Evolutionary conservation across 495 filamentous ascomycete species (phyloP).

Genomic region (Hypoxylon cercidicola): DNA sequence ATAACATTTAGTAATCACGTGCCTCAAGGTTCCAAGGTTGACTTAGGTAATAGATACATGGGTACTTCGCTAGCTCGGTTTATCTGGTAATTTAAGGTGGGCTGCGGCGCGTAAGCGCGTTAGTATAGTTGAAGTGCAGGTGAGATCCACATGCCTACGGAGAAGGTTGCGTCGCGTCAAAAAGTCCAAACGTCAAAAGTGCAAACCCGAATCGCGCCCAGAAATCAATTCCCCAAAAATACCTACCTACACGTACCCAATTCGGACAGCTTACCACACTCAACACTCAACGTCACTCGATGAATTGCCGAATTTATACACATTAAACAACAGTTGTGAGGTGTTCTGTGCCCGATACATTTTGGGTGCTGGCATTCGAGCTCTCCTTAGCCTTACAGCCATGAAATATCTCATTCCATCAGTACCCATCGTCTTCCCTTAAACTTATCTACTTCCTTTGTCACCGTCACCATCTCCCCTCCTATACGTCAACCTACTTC

Average conservation of each 20-base stretch:
- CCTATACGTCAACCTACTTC: conserved; percentile 13
- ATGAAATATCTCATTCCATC: conserved; percentile 39
- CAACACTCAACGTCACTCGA: conserved; percentile 20
- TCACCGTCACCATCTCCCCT: neutral
- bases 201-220: conserved; percentile 38
- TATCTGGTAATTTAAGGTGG: conserved; percentile 1
- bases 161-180: conserved; percentile 41
- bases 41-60: neutral
- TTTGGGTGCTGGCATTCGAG: conserved; percentile 21
- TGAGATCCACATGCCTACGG: conserved; percentile 32
- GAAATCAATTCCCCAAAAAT: conserved; percentile 25
- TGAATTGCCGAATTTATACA: conserved; percentile 18
- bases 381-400: conserved; percentile 15
- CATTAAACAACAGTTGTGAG: neutral
- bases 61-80: no score
- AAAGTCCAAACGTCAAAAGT: conserved; percentile 32
- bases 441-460: conserved; percentile 21
- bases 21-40: no score
- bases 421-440: conserved; percentile 27
- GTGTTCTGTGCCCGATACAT: conserved; percentile 8
- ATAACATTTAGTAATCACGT: no score
- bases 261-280: neutral
- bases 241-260: conserved; percentile 11
- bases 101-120: conserved; percentile 3
- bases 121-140: conserved; percentile 16